Evolutionary conservation across 2,329 filamentous ascomycete species (phyloP), one percentile per base, ranked within the genome.

Genomic region (Colletotrichum sp.): DNA sequence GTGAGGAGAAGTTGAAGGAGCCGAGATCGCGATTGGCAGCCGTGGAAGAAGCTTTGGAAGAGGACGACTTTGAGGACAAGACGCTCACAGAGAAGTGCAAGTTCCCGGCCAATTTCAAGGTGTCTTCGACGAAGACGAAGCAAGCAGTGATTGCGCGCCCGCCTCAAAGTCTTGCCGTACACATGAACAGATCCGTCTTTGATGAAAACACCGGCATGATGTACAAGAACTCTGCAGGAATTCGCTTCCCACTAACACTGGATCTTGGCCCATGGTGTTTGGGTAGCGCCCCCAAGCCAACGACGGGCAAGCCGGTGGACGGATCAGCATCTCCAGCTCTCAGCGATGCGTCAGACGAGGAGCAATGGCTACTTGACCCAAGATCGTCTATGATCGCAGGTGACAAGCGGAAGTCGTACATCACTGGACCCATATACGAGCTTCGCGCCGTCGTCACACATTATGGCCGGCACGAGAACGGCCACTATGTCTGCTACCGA

Each of bases 401-500:
- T 6, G 87, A 88, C 61, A 79, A 83, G 52, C 81, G 81, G 4
- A 84, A 86, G 10, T 92, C 90, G 3, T 89, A 86, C 75, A 85
- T 91, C 10, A 86, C 85, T 0, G 91, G 92, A 4, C 89, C 88
- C 32, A 87, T 93, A 2, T 98, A 98, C 82, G 92, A 95, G 81
- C 87, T 98, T 18, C 91, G 94, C 69, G 95, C 96, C 34, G 94
- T 96, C 0, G 91, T 98, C 12, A 97, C 95, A 1, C 97, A 98
- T 82, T 95, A 94, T 76, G 97, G 97, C 5, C 90, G 94, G 36
- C 97, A 98, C 82, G 96, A 98, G 77, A 98, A 98, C 79, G 97
- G 97, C 0, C 97, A 99, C 85, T 98, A 99, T 79, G 92, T 98
- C 52, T 98, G 95, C 82, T 98, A 97, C 83, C 91, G 95, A 67